Conservation (phyloP, 2,329 filamentous ascomycete genomes). For the Parascedosporium putredinis region DNA sequence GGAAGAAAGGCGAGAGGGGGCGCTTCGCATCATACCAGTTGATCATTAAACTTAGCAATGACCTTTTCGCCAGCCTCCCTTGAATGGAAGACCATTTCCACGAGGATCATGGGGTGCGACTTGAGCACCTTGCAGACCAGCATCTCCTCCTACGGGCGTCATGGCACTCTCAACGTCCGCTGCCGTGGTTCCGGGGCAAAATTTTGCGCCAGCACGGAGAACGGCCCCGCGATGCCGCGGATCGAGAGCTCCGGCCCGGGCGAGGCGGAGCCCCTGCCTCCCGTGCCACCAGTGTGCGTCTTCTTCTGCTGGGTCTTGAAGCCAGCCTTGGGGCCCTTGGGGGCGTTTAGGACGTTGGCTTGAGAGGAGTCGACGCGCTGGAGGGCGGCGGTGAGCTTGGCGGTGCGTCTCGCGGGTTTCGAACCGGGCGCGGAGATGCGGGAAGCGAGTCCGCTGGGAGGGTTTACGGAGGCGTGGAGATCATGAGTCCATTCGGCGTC, state of each 20-base stretch:
- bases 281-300: constrained; percentile 14
- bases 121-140: constrained; percentile 58
- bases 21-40: constrained; percentile 66
- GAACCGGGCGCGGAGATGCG: constrained; percentile 33
- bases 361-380: constrained; percentile 29
- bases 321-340: constrained; percentile 3
- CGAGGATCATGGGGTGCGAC: constrained; percentile 60
- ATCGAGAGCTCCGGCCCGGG: constrained; percentile 51
- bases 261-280: constrained; percentile 20
- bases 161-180: constrained; percentile 77
- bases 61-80: constrained; percentile 64
- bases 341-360: constrained; percentile 21
- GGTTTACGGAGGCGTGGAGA: constrained; percentile 41
- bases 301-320: constrained; percentile 14
- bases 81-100: constrained; percentile 65
- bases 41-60: constrained; percentile 66
- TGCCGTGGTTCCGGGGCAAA: constrained; percentile 74
- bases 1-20: constrained; percentile 8
- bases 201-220: constrained; percentile 66
- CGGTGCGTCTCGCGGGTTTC: constrained; percentile 20
- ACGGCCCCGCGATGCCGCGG: constrained; percentile 62
- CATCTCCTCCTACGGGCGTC: constrained; percentile 61
- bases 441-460: constrained; percentile 31
- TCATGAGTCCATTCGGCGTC: constrained; percentile 64
- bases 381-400: constrained; percentile 35